Base-by-base conservation (phyloP, 441 rosid genomes). In the Capsella rubella region DNA sequence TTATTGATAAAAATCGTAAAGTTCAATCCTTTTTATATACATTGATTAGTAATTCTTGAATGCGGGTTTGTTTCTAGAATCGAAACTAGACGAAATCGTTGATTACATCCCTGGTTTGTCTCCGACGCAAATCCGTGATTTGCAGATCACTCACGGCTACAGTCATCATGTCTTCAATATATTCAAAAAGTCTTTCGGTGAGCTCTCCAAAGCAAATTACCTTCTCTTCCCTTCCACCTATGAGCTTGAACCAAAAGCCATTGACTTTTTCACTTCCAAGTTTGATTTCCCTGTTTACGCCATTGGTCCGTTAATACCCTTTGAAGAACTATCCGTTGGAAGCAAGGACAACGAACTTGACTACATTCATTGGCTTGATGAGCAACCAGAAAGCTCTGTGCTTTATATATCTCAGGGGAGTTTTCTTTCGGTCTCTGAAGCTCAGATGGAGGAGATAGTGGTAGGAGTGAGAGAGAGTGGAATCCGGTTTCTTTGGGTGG, bases 321-420 rank as follows among this genome's bases (percentile, higher is more conserved):
- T 72, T 28, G 18, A 71, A 3, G 79, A 82, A 28, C 73, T 79
- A 6, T 14, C 61, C 27, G 14, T 4, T 0, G 27, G 15, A 7
- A 18, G 3, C 4, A 25, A 16, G 14, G 12, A n/a, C 3, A 40
- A 27, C 5, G 62, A 40, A 18, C 67, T 37, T 0, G 73, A 77
- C 31, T 78, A 75, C 49, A 29, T 84, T 0, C 35, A 25, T 2
- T 84, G 90, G 90, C 82, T 86, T 35, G 71, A 83, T 29, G 54
- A 61, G 29, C 83, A 86, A 67, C 83, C 78, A 0, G 47, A 47
- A 66, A 61, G 63, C 42, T 86, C 84, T 4, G 87, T 84, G n/a
- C 50, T 86, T 60, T 83, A 86, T 71, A 74, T 84, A 51, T 86
- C 88, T 21, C 53, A 83, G 8, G 88, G 90, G 34, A 86, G 88